phyloP scores from a whole-genome alignment of 176 grass and related monocot species.

The Puccinellia tenuiflora region DNA sequence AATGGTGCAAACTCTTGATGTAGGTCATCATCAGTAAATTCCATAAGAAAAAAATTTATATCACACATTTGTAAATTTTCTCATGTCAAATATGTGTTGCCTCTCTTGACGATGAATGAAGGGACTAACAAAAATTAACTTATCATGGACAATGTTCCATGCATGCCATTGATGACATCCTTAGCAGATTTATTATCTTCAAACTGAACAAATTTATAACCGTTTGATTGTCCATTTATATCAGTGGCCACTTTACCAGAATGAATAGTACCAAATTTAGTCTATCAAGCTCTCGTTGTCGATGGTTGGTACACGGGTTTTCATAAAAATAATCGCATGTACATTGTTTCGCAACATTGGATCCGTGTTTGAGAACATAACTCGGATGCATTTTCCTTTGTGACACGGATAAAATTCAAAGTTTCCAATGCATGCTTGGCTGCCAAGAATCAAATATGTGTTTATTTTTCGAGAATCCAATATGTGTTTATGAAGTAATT shows the following conservation, averaged over 20 bases:
- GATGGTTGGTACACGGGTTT: conserved; percentile 38
- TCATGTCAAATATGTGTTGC: not conserved
- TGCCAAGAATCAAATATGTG: no score
- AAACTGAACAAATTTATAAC: conserved; percentile 49
- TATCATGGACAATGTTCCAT: conserved; percentile 23
- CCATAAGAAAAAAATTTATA: conserved; percentile 34
- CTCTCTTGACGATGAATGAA: conserved; percentile 11
- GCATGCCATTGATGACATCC: no score
- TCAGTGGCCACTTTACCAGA: conserved; percentile 47
- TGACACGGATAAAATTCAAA: conserved; percentile 33
- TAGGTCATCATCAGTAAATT: conserved; percentile 33
- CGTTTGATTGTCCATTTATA: conserved; percentile 32
- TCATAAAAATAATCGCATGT: conserved; percentile 40
- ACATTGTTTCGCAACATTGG: conserved; percentile 31
- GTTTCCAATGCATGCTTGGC: conserved; percentile 31
- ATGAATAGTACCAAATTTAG: conserved; percentile 26
- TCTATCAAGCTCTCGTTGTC: conserved; percentile 31
- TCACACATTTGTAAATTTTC: conserved; percentile 44
- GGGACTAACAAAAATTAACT: conserved; percentile 21
- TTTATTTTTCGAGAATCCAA: no score
- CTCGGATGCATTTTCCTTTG: conserved; percentile 31
- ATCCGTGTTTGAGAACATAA: conserved; percentile 52
- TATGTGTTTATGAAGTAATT: not conserved
- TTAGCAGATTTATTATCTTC: not conserved
- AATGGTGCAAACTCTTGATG: conserved; percentile 22